Evolutionary conservation across 164 flowering plant genomes (phyloP), one percentile per base, ranked within the genome.

Genomic region (Aristolochia contorta): DNA sequence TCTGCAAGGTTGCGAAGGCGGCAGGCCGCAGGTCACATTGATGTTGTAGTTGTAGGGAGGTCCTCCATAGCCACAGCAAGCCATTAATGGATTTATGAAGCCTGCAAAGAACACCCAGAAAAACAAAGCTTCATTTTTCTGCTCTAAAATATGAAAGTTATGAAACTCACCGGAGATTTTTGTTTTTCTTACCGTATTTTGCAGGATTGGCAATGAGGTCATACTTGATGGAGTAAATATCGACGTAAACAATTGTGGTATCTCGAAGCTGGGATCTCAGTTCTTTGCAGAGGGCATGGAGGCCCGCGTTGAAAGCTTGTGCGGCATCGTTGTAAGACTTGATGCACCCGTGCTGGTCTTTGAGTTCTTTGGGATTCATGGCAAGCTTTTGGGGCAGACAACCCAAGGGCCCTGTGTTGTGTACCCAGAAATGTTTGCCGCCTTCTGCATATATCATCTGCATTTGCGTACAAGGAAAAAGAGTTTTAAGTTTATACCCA

Each of bases 31-130:
- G 0, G 62, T 71, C 19, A 70, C 43, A 15, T 57, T 71, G 15
- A 56, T 12, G 60, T 82, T 63, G 72, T 69, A 83, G 58, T 85
- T 85, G 73, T 75, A 77, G 3, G 91, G 91, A 43, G 74, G 72
- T 12, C 88, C 91, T 46, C 88, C 91, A 22, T 56, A 61, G 15
- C 88, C 91, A 63, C 86, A 83, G 23, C 87, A 80, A 23, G 79
- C 74, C 79, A 63, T 65, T 45, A 82, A 63, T 0, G 91, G 91
- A 62, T 67, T 66, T 52, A 56, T 54, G 54, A 87, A 80, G 47
- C 91, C 95, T 83, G 57, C 43, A 37, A 5, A 27, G 30, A 37
- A 37, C 12, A 37, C 43, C 43, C 43, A 37, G 43, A 37, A 37
- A 1, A 37, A 37, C 43, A 37, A 37, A 37, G 7, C 5, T 27